Evolutionary conservation across 2,329 filamentous ascomycete species (phyloP), one percentile per base, ranked within the genome.

Genomic region (Lecanoromycetidae sp.): DNA sequence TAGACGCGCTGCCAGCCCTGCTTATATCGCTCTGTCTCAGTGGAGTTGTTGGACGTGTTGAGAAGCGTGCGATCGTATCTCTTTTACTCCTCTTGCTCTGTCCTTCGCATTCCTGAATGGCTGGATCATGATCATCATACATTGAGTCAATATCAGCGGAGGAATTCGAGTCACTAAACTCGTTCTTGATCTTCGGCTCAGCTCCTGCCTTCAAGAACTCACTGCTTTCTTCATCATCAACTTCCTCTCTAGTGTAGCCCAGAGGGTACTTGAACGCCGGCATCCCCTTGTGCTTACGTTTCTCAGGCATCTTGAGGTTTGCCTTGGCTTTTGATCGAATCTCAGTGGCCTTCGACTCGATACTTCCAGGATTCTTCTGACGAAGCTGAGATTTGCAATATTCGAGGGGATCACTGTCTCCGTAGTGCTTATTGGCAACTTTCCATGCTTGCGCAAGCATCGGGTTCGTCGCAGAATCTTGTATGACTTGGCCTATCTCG

Each of bases 221-320:
- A 2, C 19, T 15, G 6, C 20, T 4, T n/a, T 44, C 49, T 17
- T 51, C 49, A 29, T 51, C 49, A 17, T 48, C 49, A 4, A 27
- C 12, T 25, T 48, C 37, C 7, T 47, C 34, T 3, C 8, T 25
- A 2, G 15, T n/a, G 9, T 39, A 32, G 6, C 22, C 20, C 2
- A 23, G 48, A 27, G 44, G 26, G 25, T 23, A 15, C 20, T 29
- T 47, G 12, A 20, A 36, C 2, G 7, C 10, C 2, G 27, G 26
- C 0, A 12, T 38, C 2, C 27, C 15, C 23, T 39, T 48, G 6
- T 33, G 49, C 25, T 48, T 47, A 13, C 17, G n/a, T 19, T 20
- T 30, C 8, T 20, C n/a, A 10, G 13, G 17, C 17, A 15, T 25
- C 4, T 9, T 19, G n/a, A n/a, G n/a, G n/a, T n/a, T n/a, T n/a